Conservation (phyloP, 495 filamentous ascomycete species). For the Penicillium verhagenii region DNA sequence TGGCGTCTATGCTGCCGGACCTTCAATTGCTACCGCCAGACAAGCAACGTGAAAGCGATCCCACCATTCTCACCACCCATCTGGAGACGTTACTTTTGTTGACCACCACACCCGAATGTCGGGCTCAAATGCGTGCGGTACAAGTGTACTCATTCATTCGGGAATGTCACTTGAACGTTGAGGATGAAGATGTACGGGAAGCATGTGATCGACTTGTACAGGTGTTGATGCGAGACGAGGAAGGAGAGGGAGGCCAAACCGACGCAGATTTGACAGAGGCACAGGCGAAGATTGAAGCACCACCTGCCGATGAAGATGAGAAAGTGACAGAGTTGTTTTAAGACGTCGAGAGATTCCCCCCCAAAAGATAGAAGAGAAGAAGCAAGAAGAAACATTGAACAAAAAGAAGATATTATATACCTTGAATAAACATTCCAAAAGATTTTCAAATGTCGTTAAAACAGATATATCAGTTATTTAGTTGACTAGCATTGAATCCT, state of each 20-base stretch:
- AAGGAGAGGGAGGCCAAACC: constrained; percentile 31
- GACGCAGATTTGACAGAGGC: constrained; percentile 19
- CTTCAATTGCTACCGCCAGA: constrained; percentile 85
- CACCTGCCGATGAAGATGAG: constrained; percentile 37
- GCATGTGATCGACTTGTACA: constrained; percentile 89
- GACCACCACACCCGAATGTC: constrained; percentile 72
- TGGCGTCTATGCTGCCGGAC: constrained; percentile 75
- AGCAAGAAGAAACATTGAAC: not conserved
- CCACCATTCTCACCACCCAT: constrained; percentile 74
- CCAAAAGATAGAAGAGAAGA: not conserved
- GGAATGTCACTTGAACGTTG: constrained; percentile 76
- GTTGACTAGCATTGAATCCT: no score
- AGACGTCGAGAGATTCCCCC: not conserved
- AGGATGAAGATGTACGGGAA: constrained; percentile 79
- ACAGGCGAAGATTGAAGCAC: constrained; percentile 18
- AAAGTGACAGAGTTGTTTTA: constrained; percentile 40
- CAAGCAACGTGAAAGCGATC: constrained; percentile 77
- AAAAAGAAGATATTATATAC: no score
- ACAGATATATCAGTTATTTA: no score
- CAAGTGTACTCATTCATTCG: constrained; percentile 87
- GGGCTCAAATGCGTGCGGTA: constrained; percentile 67
- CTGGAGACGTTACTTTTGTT: constrained; percentile 83
- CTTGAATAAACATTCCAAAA: no score
- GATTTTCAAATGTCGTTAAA: no score
- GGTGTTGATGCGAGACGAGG: constrained; percentile 82